A percentile compares a stretch with the other conserved stretches of the same genome.
phyloP scores from a whole-genome alignment of 2,329 filamentous ascomycete species.

The Neonectria ditissima region DNA sequence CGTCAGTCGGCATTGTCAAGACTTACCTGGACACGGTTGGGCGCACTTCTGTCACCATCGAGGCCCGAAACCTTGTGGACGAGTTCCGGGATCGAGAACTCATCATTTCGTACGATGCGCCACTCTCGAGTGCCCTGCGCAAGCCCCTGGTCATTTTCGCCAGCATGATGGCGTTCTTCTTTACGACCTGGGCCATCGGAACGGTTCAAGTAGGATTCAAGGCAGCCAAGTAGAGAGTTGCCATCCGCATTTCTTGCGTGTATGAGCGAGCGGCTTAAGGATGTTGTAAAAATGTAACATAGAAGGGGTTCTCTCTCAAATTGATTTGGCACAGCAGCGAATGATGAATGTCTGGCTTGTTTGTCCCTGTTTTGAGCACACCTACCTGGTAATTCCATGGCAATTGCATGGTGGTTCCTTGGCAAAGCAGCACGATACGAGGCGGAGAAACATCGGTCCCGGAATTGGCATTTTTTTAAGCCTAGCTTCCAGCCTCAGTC shows the following conservation, averaged over 20 bases:
- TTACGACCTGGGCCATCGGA: constrained; percentile 78
- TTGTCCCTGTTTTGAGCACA: constrained; percentile 4
- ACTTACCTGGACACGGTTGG: constrained; percentile 96
- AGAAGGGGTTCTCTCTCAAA: constrained; percentile 30
- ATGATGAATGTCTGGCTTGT: constrained; percentile 13
- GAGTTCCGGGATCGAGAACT: constrained; percentile 87
- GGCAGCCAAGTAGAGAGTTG: constrained; percentile 53
- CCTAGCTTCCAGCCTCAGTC: constrained; percentile 11
- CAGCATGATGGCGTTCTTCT: constrained; percentile 80
- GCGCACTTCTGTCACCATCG: constrained; percentile 83
- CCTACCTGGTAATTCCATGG: background rate
- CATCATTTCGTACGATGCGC: constrained; percentile 89
- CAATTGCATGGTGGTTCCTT: background rate
- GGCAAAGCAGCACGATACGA: background rate
- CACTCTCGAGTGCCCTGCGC: constrained; percentile 77
- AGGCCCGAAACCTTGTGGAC: constrained; percentile 88
- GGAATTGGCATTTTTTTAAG: background rate
- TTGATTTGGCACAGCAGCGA: constrained; percentile 19
- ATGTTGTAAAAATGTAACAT: constrained; percentile 44
- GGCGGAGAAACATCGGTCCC: constrained; percentile 3
- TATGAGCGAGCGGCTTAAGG: constrained; percentile 28
- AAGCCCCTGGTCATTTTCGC: constrained; percentile 88
- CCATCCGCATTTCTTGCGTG: constrained; percentile 16
- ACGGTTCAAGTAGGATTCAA: constrained; percentile 86
- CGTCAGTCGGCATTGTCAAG: constrained; percentile 73